Evolutionary conservation across 2,329 filamentous ascomycete genomes (phyloP).

Genomic region (Colletotrichum melonis): DNA sequence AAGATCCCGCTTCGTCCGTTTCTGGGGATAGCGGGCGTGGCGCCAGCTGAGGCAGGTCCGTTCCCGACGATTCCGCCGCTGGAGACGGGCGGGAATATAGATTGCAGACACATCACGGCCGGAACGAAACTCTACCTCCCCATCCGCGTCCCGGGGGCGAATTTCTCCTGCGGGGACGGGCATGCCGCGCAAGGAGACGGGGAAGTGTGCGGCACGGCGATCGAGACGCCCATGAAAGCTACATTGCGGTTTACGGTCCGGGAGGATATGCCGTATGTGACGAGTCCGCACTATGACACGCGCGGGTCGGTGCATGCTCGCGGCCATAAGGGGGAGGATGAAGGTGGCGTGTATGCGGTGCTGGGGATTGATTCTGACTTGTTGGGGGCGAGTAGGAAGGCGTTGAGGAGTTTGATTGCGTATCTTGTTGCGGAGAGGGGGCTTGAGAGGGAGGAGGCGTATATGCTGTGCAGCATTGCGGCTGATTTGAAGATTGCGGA

Average conservation of each 20-base stretch:
- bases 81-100: slow-evolving; percentile 65
- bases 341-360: slow-evolving; percentile 50
- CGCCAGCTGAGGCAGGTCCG: slow-evolving; percentile 55
- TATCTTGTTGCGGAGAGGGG: slow-evolving; percentile 60
- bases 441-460: slow-evolving; percentile 58
- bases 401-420: slow-evolving; percentile 58
- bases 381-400: slow-evolving; percentile 59
- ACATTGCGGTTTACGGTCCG: slow-evolving; percentile 59
- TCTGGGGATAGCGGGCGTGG: slow-evolving; percentile 63
- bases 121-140: slow-evolving; percentile 61
- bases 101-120: slow-evolving; percentile 60
- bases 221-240: slow-evolving; percentile 64
- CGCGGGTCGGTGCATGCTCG: slow-evolving; percentile 13
- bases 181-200: slow-evolving; percentile 66
- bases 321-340: slow-evolving; percentile 42
- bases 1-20: slow-evolving; percentile 62
- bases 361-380: slow-evolving; percentile 60
- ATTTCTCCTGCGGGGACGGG: slow-evolving; percentile 66
- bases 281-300: slow-evolving; percentile 60
- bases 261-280: slow-evolving; percentile 57
- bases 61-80: slow-evolving; percentile 63
- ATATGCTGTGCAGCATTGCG: slow-evolving; percentile 63
- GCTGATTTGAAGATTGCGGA: slow-evolving; percentile 63
- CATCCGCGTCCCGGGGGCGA: slow-evolving; percentile 59
- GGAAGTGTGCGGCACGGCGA: slow-evolving; percentile 66